Evolutionary conservation across 208 protist species (phyloP).

Genomic region (Acanthamoeba castellanii): DNA sequence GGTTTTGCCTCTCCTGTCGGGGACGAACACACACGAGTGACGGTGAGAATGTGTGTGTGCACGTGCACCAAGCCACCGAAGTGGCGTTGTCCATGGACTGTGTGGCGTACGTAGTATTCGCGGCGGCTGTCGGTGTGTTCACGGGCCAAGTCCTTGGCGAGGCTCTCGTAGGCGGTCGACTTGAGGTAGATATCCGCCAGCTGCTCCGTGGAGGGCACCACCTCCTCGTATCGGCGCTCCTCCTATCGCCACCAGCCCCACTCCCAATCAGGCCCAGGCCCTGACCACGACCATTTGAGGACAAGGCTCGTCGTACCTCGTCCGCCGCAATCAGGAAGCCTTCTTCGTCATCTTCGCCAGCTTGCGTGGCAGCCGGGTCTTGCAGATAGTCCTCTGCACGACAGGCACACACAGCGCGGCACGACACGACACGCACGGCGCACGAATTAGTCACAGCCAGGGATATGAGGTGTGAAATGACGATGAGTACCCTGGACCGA

Average conservation of each 20-base stretch:
- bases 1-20: not conserved
- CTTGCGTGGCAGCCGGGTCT: not conserved
- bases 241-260: not conserved
- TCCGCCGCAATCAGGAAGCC: not conserved
- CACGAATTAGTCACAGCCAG: not conserved
- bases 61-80: too few species aligned
- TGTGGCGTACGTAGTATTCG: not conserved
- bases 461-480: not conserved
- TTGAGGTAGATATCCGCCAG: not conserved
- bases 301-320: not conserved
- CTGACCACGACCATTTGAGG: not conserved
- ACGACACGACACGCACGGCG: not conserved
- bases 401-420: not conserved
- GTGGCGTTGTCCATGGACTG: not conserved
- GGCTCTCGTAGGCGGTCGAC: not conserved
- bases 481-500: not conserved
- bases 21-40: not conserved
- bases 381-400: not conserved
- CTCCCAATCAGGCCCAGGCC: too few species aligned
- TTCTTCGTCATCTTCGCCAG: not conserved
- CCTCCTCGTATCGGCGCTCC: not conserved
- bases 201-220: conserved; percentile 10
- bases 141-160: not conserved
- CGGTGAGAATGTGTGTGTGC: not conserved
- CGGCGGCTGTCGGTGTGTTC: not conserved